Evolutionary conservation across 2,329 filamentous ascomycete genomes (phyloP), one percentile per base, ranked within the genome.

Genomic region (Paraphoma sp.): DNA sequence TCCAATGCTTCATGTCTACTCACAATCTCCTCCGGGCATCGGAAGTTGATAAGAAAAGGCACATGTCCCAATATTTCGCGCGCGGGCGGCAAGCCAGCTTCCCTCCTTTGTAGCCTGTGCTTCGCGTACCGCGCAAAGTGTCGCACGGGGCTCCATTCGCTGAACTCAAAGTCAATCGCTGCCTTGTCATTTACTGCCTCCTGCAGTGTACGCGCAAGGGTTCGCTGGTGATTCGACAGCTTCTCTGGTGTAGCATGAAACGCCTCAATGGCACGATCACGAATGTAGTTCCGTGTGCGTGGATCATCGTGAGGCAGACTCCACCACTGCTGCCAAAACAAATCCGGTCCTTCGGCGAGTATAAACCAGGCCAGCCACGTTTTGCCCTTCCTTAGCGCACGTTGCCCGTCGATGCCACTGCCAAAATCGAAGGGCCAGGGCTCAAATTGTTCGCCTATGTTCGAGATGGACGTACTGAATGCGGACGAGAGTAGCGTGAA

Each of bases 291-390:
- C 48, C 59, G 62, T 41, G 67, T 68, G 12, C 44, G 16, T 7
- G 60, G 50, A 2, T 43, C 17, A 18, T 57, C 54, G 14, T 51
- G 47, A 38, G 58, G 49, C 4, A 71, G 45, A 7, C 45, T 54
- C 67, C 70, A 71, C 70, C 72, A 74, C 43, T 74, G 70, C 12
- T 68, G 53, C 69, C 70, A 72, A 51, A 73, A 76, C 2, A 74
- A 53, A 29, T 65, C 59, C 1, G 69, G 69, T 1, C 72, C 72
- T 59, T 73, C 65, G 12, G 65, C 53, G 33, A 76, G 59, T 4
- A 74, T 56, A 48, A 69, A 75, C 70, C 71, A 76, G 3, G 71
- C 66, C 48, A 74, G 49, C 71, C 71, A 75, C 7, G 67, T 69
- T 33, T 67, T 63, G 11, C 70, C 70, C 50, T 61, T 60, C 18